A percentile compares a stretch with the other conserved stretches of the same genome.
Conservation (phyloP, 202 grass and related monocot genomes). For the Setaria italica region DNA sequence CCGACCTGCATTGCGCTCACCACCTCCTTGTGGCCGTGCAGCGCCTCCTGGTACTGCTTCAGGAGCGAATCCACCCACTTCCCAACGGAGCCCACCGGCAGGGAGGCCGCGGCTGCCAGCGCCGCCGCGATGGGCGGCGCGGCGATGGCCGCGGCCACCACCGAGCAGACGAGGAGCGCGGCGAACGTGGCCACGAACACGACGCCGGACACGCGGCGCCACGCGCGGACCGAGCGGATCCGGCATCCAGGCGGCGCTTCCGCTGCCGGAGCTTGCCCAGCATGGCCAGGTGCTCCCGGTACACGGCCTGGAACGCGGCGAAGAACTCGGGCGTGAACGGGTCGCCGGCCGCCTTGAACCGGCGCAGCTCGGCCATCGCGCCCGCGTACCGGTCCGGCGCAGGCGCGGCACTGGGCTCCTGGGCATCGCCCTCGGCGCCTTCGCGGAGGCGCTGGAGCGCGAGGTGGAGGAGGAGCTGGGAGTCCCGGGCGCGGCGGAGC, state of each 20-base stretch:
- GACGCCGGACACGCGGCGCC: constrained; percentile 60
- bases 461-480: constrained; percentile 67
- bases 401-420: not conserved
- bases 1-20: constrained; percentile 66
- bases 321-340: constrained; percentile 70
- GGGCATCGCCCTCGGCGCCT: not conserved
- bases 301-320: constrained; percentile 55
- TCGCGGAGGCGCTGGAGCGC: constrained; percentile 55
- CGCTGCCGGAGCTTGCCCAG: constrained; percentile 57
- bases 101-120: constrained; percentile 49
- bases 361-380: constrained; percentile 48
- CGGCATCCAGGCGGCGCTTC: constrained; percentile 54
- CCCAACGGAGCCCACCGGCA: constrained; percentile 68
- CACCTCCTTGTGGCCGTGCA: constrained; percentile 62
- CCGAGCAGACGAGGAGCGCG: constrained; percentile 63
- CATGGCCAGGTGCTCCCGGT: constrained; percentile 58
- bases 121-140: constrained; percentile 50
- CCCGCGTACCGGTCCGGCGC: constrained; percentile 32
- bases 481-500: constrained; percentile 56
- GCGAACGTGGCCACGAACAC: constrained; percentile 62
- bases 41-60: constrained; percentile 61
- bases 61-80: constrained; percentile 75
- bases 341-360: constrained; percentile 51
- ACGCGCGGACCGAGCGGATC: constrained; percentile 52
- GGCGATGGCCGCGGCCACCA: constrained; percentile 56